Base-by-base conservation (phyloP, 176 grass and related monocot genomes). In the Typha latifolia region DNA sequence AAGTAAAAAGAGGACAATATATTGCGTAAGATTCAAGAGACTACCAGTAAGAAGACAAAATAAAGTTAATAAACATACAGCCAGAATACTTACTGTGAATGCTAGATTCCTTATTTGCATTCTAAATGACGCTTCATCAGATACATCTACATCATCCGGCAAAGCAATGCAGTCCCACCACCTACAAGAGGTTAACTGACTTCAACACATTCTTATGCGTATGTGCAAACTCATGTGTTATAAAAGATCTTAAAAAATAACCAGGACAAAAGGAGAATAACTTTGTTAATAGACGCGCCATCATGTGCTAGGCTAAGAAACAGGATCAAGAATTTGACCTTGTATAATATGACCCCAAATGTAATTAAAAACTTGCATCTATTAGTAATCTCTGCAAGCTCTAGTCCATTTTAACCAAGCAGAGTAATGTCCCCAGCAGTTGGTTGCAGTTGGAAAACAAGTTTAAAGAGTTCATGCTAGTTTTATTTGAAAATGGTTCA, bases 81-180 rank as follows among this genome's bases (percentile, higher is more conserved):
- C 32, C 14, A 47, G 34, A 47, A 49, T 62, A 78, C 73, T 79
- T 87, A 99, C 94, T 62, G 22, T 77, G 81, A 84, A 93, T 64
- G 94, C 89, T 63, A 99, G 71, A 51, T 87, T 86, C 81, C 68
- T 92, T 48, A 93, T 85, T 83, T 99, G 75, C 69, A 66, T 67
- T 75, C 94, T 93, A 78, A 99, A 99, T 75, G 70, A 78, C 31
- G 72, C 75, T 84, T 90, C 94, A 65, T 87, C 76, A 70, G 69
- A 73, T 32, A 61, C 14, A 83, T 99, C 83, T 37, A 99, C 71
- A 66, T 90, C 79, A n/a, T 90, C 86, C 55, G 94, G 94, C 85
- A 99, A 84, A 55, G 94, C 79, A 87, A 97, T 51, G 78, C 79
- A 93, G 47, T 97, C 94, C 94, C 89, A 97, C 94, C 94, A 97